These are phyloP conservation scores for Lactarius hatsudake DNA, from an alignment of 768 basidiomycete genomes.

Conservation along the genomic window DNA sequence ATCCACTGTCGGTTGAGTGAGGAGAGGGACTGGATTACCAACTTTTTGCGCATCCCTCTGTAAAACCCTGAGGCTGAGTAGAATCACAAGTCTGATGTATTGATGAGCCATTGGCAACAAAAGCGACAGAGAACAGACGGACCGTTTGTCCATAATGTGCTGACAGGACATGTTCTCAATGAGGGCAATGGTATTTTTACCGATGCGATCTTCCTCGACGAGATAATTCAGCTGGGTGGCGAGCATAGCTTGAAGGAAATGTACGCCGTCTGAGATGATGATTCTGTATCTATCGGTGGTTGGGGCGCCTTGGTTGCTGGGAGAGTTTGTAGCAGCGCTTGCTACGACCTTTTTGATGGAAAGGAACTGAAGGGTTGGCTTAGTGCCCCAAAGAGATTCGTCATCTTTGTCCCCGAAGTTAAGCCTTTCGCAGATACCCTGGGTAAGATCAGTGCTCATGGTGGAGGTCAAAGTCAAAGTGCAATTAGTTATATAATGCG, in stretches of 20 bases:
- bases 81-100: constrained; percentile 67
- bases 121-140: constrained; percentile 31
- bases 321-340: constrained; percentile 31
- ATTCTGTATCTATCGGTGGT: constrained; percentile 63
- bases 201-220: constrained; percentile 60
- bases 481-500: constrained; percentile 1
- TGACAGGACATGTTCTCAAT: constrained; percentile 81
- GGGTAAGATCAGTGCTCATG: constrained; percentile 12
- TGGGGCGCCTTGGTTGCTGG: constrained; percentile 12
- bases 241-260: constrained; percentile 92
- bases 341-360: constrained; percentile 73
- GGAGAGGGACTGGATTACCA: constrained; percentile 51
- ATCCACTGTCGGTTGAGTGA: constrained; percentile 29
- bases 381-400: constrained; percentile 30
- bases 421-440: constrained; percentile 26
- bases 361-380: constrained; percentile 71
- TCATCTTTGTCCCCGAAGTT: constrained; percentile 23
- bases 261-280: constrained; percentile 85
- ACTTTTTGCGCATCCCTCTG: constrained; percentile 63
- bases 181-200: constrained; percentile 64
- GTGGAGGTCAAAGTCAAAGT: background rate
- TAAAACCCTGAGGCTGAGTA: constrained; percentile 63
- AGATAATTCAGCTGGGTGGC: constrained; percentile 85
- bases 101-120: constrained; percentile 12
- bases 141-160: constrained; percentile 82